These are phyloP conservation scores for Boletus bicolor DNA, from an alignment of 768 basidiomycete species.

Conservation along the genomic window DNA sequence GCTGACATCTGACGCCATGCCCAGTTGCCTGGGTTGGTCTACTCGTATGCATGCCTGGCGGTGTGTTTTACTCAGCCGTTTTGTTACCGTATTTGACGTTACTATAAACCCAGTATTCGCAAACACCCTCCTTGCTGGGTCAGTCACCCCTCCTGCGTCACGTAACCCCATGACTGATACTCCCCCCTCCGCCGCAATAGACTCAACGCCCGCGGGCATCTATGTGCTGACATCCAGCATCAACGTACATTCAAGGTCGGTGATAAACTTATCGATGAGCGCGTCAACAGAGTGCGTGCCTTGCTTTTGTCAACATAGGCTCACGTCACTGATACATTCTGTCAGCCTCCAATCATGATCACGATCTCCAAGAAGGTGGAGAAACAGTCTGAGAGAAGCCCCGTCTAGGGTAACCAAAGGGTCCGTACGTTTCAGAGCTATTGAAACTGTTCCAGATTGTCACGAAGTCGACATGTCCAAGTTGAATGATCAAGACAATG, in stretches of 20 bases:
- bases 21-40: constrained; percentile 19
- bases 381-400: constrained; percentile 2
- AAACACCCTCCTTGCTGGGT: constrained; percentile 18
- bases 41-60: constrained; percentile 18
- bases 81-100: no score
- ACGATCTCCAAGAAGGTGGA: constrained; percentile 11
- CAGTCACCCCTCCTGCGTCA: neutral
- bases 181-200: neutral
- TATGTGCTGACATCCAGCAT: constrained; percentile 15
- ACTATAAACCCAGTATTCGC: constrained; percentile 12
- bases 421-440: neutral
- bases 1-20: neutral
- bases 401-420: constrained; percentile 1
- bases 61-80: neutral
- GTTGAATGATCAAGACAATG: neutral
- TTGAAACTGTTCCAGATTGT: neutral
- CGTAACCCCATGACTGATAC: neutral
- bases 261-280: constrained; percentile 4
- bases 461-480: neutral
- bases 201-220: constrained; percentile 8
- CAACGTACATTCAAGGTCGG: constrained; percentile 1
- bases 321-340: neutral
- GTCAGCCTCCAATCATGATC: constrained; percentile 17
- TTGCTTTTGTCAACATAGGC: neutral
- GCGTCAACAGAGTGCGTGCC: constrained; percentile 6